These are phyloP conservation scores for Lipomyces kockii DNA, from an alignment of 805 yeast species.

Conservation along the genomic window DNA sequence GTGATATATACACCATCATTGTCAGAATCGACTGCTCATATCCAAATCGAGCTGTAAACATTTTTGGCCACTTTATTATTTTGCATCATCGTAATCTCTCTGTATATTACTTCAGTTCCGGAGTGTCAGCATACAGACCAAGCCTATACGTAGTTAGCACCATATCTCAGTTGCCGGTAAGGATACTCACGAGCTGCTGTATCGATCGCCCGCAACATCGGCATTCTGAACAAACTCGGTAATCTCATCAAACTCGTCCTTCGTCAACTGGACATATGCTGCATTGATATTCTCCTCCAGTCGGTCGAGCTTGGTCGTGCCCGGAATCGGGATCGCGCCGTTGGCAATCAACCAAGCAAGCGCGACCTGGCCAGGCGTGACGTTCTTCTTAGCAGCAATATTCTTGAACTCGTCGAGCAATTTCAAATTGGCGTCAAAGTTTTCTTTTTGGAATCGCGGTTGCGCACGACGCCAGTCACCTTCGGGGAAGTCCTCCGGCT, in stretches of 20 bases:
- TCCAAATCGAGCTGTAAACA: too few species aligned
- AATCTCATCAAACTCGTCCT: conserved; percentile 10
- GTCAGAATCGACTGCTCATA: too few species aligned
- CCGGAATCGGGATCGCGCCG: conserved; percentile 75
- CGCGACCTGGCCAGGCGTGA: conserved; percentile 68
- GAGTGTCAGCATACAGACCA: conserved; percentile 13
- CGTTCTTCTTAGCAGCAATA: conserved; percentile 52
- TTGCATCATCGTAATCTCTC: too few species aligned
- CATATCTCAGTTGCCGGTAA: not conserved
- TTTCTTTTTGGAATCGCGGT: conserved; percentile 62
- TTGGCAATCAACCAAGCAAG: conserved; percentile 66
- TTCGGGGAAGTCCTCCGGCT: conserved; percentile 52
- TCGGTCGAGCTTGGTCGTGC: conserved; percentile 64
- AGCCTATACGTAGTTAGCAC: not conserved
- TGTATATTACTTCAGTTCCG: conserved; percentile 6
- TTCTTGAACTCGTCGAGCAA: conserved; percentile 56
- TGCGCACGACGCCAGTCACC: conserved; percentile 64
- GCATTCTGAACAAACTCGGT: conserved; percentile 8
- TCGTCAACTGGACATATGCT: conserved; percentile 12
- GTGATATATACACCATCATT: too few species aligned
- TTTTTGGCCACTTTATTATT: too few species aligned
- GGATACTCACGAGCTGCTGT: not conserved
- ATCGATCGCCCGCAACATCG: conserved; percentile 18
- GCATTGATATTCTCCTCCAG: conserved; percentile 61
- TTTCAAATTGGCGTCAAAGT: conserved; percentile 56